Base-by-base conservation (phyloP, 2,329 filamentous ascomycete genomes). In the Claviceps maximensis region DNA sequence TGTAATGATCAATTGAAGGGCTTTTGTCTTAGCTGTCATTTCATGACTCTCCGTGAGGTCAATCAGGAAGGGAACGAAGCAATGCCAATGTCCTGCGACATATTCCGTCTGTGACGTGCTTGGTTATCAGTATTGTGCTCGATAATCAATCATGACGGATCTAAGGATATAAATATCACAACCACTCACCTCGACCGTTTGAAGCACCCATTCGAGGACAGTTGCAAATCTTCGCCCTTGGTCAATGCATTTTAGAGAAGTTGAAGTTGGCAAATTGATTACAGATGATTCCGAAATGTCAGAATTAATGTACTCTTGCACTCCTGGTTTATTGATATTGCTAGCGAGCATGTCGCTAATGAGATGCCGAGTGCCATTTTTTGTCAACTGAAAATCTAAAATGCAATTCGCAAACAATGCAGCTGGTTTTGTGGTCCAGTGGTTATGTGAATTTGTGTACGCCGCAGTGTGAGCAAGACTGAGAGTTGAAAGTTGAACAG, bases 31-130 rank as follows among this genome's bases (percentile, higher is more conserved):
- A 55, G 80, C 70, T 2, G 64, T 57, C 0, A 72, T 72, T 23
- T 78, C 72, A 15, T 74, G 63, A 58, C 88, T 84, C 62, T 90
- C 86, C 29, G 82, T 67, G 4, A 91, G 74, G 0, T 80, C 79
- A 5, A 91, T 72, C 3, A 91, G 69, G 0, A 84, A 80, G 1
- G 87, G 87, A 1, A 83, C 76, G 54, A 85, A 78, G 8, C 87
- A 69, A 3, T 80, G 80, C 84, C 86, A 91, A 59, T 82, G 69
- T 47, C 61, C 42, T 58, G 57, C 55, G 23, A 60, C 38, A 49
- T 23, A 17, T 15, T 36, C n/a, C 15, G 44, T 21, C 56, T 60
- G 44, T 52, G 19, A 52, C 7, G 15, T 10, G 15, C 13, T 25
- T 49, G 27, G 19, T 46, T n/a, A 36, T 48, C 29, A 49, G 36